Evolutionary conservation across 768 basidiomycete species (phyloP).

Genomic region (Tricholoma matsutake): DNA sequence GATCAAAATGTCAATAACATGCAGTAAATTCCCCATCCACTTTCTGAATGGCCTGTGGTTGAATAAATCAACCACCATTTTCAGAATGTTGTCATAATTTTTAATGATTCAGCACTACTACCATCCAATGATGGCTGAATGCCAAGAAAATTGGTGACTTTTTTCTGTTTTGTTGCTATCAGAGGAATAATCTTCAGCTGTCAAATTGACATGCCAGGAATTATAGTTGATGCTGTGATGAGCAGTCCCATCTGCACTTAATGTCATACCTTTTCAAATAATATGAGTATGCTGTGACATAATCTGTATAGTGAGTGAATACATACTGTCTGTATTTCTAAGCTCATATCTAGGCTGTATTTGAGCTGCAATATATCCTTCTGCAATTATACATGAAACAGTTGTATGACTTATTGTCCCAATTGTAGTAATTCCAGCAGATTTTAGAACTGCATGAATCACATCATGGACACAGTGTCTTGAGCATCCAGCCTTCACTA

Average conservation of each 20-base stretch:
- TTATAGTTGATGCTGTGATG: constrained; percentile 20
- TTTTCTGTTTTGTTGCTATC: neutral
- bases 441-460: constrained; percentile 7
- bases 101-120: constrained; percentile 20
- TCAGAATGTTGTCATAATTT: constrained; percentile 15
- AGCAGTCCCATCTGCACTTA: constrained; percentile 14
- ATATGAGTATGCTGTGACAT: neutral
- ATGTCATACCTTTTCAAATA: constrained; percentile 4
- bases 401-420: constrained; percentile 9
- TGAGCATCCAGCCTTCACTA: constrained; percentile 5
- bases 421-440: constrained; percentile 8
- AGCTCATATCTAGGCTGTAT: no score
- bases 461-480: constrained; percentile 8
- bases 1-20: constrained; percentile 13
- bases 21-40: constrained; percentile 7
- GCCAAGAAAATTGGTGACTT: constrained; percentile 18
- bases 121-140: no score
- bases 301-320: neutral
- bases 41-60: constrained; percentile 22
- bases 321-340: no score
- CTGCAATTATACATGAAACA: no score
- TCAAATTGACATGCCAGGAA: constrained; percentile 18
- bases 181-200: constrained; percentile 14
- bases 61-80: constrained; percentile 14
- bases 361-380: no score